phyloP scores from a whole-genome alignment of 352 stramenopile genomes.

The Pythium chondricola region DNA sequence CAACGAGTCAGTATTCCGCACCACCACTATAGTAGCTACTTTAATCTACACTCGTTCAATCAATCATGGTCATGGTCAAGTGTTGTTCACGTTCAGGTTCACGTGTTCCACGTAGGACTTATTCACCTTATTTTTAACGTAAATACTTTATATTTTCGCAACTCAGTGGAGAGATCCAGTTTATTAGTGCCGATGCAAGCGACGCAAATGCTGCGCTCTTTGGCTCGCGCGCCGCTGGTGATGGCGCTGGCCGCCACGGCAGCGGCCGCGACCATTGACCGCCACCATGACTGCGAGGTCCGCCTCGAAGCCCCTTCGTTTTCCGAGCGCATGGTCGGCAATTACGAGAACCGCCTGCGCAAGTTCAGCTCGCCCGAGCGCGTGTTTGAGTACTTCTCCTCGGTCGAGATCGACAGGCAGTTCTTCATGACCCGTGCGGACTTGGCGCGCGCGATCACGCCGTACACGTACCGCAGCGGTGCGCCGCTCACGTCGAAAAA shows the following conservation, averaged over 20 bases:
- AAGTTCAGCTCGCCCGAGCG: slow-evolving; percentile 81
- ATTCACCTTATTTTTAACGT: slow-evolving; percentile 1
- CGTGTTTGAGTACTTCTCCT: slow-evolving; percentile 89
- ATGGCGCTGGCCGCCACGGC: slow-evolving; percentile 15
- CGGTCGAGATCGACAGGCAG: slow-evolving; percentile 72
- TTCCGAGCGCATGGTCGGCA: slow-evolving; percentile 74
- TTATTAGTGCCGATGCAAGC: slow-evolving; percentile 2
- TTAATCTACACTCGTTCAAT: too few species aligned
- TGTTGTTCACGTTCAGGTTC: too few species aligned
- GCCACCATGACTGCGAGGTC: background rate
- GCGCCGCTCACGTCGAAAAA: slow-evolving; percentile 75
- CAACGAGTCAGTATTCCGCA: too few species aligned
- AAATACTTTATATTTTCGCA: slow-evolving; percentile 1
- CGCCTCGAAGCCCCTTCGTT: slow-evolving; percentile 45
- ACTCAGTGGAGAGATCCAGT: slow-evolving; percentile 9
- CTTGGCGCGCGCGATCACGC: slow-evolving; percentile 75
- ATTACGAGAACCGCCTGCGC: slow-evolving; percentile 86
- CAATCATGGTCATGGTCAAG: too few species aligned
- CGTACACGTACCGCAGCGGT: slow-evolving; percentile 73
- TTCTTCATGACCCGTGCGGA: slow-evolving; percentile 82
- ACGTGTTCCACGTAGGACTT: slow-evolving; percentile 1
- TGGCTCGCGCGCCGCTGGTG: background rate
- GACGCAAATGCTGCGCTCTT: slow-evolving; percentile 12
- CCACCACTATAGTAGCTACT: too few species aligned
- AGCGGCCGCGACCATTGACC: background rate